Conservation (phyloP, 2,329 filamentous ascomycete species). For the Alternaria brassicicola region DNA sequence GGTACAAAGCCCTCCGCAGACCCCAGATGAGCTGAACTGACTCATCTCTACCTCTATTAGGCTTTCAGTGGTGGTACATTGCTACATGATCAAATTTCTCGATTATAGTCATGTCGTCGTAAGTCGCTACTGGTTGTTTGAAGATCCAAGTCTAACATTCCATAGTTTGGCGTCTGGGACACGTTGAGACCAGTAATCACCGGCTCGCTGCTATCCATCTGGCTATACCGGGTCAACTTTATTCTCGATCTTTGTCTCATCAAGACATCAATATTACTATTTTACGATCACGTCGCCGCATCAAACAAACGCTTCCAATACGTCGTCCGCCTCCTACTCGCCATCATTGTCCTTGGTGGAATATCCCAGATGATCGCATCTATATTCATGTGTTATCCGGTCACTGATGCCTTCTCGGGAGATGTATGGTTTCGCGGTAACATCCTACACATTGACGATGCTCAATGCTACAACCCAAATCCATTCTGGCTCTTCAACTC, state of each 20-base stretch:
- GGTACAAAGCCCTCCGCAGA: constrained; percentile 7
- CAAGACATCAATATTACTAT: constrained; percentile 43
- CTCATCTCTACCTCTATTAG: not conserved
- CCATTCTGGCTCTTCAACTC: constrained; percentile 46
- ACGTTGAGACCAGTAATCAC: constrained; percentile 15
- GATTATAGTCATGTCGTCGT: constrained; percentile 29
- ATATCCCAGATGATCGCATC: constrained; percentile 37
- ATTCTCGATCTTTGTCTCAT: constrained; percentile 39
- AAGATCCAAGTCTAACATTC: not conserved
- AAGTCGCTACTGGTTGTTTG: not conserved
- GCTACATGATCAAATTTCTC: constrained; percentile 33
- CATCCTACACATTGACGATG: constrained; percentile 20
- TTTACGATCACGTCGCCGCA: constrained; percentile 41
- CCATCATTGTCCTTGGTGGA: constrained; percentile 28
- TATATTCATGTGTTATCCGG: constrained; percentile 36
- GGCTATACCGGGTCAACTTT: constrained; percentile 40
- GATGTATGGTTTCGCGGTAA: constrained; percentile 27
- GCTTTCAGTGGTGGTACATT: constrained; percentile 35
- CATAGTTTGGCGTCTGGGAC: not conserved
- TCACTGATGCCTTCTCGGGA: constrained; percentile 35
- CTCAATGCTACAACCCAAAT: constrained; percentile 34
- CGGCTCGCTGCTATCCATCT: constrained; percentile 27
- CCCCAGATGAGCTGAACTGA: not conserved
- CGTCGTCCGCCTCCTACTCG: constrained; percentile 29
- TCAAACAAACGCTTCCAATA: constrained; percentile 35